A percentile compares a stretch with the other conserved stretches of the same genome.
These are phyloP conservation scores for Phytophthora rubi DNA, from an alignment of 352 stramenopile genomes.

Conservation along the genomic window DNA sequence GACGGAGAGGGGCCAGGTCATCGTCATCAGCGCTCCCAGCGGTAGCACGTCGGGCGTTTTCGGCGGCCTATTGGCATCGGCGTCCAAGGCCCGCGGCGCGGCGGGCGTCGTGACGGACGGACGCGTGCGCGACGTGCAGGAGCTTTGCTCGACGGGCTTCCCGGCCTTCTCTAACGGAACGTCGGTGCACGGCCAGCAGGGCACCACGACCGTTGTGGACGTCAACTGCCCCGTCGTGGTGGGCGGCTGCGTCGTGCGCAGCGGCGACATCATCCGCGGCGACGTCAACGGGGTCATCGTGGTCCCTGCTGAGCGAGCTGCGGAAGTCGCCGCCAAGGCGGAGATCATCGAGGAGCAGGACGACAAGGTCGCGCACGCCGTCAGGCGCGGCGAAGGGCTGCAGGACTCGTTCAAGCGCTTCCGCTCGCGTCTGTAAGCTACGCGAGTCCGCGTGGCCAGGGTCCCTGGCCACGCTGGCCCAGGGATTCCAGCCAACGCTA, in stretches of 20 bases:
- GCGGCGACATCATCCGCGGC: conserved; percentile 75
- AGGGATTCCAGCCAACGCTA: neutral
- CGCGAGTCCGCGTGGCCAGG: neutral
- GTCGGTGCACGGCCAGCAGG: conserved; percentile 77
- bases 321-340: conserved; percentile 72
- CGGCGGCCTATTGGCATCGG: conserved; percentile 70
- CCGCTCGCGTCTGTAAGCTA: conserved; percentile 47
- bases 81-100: conserved; percentile 68
- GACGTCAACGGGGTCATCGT: conserved; percentile 86
- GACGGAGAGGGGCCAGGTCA: conserved; percentile 74
- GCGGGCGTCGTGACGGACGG: conserved; percentile 78
- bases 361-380: conserved; percentile 74
- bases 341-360: conserved; percentile 85
- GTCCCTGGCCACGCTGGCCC: too few relatives aligned
- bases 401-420: conserved; percentile 81
- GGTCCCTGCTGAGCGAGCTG: conserved; percentile 69
- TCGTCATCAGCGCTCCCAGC: conserved; percentile 74
- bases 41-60: conserved; percentile 73
- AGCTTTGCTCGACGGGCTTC: conserved; percentile 71
- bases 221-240: conserved; percentile 75
- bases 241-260: conserved; percentile 75
- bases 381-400: conserved; percentile 75
- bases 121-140: conserved; percentile 78
- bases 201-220: conserved; percentile 63
- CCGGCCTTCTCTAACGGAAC: conserved; percentile 73